phyloP scores from a whole-genome alignment of 805 yeast species.

The Barnettozyma sucrosica region DNA sequence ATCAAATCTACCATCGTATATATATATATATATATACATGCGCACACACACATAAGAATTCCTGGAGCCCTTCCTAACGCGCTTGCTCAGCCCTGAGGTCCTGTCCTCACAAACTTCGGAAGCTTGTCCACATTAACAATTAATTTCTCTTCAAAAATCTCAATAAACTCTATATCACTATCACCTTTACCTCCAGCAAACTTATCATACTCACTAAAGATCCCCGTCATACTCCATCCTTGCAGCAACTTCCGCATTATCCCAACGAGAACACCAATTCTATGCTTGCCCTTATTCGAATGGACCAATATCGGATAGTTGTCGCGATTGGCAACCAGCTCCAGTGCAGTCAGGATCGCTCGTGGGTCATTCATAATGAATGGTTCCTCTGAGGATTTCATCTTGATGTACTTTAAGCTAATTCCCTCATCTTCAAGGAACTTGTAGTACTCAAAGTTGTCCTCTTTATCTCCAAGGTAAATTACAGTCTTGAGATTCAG shows the following conservation, averaged over 20 bases:
- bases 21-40: neutral
- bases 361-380: conserved; percentile 53
- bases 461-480: conserved; percentile 74
- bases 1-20: neutral
- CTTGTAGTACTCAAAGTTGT: conserved; percentile 53
- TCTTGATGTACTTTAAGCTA: conserved; percentile 50
- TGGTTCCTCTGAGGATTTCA: conserved; percentile 75
- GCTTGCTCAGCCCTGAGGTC: neutral
- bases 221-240: conserved; percentile 91
- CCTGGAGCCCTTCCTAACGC: no score
- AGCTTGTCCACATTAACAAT: conserved; percentile 39
- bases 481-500: conserved; percentile 73
- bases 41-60: no score
- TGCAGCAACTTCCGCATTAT: conserved; percentile 78
- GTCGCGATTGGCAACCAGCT: conserved; percentile 50
- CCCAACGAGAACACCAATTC: conserved; percentile 93
- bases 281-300: conserved; percentile 93
- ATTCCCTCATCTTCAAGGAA: conserved; percentile 60
- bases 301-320: conserved; percentile 88
- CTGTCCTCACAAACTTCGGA: conserved; percentile 56
- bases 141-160: conserved; percentile 65
- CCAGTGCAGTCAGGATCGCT: conserved; percentile 51
- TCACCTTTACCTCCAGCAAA: conserved; percentile 94
- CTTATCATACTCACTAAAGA: conserved; percentile 88
- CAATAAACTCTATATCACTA: conserved; percentile 85